These are phyloP conservation scores for Hypoxylon fuscum DNA, from an alignment of 495 filamentous ascomycete genomes.

Conservation along the genomic window DNA sequence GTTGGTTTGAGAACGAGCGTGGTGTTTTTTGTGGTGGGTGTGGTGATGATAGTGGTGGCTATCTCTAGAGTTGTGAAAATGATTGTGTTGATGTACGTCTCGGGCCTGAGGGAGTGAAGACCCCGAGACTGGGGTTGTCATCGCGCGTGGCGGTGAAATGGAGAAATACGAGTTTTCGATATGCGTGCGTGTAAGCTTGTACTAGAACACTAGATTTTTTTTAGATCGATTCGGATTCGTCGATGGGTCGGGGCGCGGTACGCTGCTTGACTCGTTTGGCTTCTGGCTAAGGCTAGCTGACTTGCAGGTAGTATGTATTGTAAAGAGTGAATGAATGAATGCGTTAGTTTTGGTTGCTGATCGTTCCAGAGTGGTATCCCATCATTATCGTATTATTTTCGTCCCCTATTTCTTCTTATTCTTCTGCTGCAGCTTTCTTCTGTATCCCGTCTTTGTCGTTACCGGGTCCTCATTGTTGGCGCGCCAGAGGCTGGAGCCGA, in stretches of 20 bases:
- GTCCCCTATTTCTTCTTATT: slow-evolving; percentile 24
- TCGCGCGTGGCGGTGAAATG: slow-evolving; percentile 53
- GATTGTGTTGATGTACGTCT: slow-evolving; percentile 48
- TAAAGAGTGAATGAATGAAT: slow-evolving; percentile 25
- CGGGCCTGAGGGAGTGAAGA: slow-evolving; percentile 65
- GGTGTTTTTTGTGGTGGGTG: slow-evolving; percentile 39
- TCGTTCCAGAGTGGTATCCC: slow-evolving; percentile 37
- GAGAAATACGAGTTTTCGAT: slow-evolving; percentile 47
- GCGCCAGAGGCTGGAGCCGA: slow-evolving; percentile 38
- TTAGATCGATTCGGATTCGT: slow-evolving; percentile 33
- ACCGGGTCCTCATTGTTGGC: slow-evolving; percentile 47
- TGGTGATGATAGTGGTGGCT: slow-evolving; percentile 45
- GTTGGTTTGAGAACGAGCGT: slow-evolving; percentile 48
- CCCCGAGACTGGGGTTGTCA: slow-evolving; percentile 60
- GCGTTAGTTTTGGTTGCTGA: slow-evolving; percentile 33
- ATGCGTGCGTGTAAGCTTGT: slow-evolving; percentile 40
- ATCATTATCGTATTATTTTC: slow-evolving; percentile 44
- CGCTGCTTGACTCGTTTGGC: slow-evolving; percentile 24
- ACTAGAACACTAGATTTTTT: slow-evolving; percentile 41
- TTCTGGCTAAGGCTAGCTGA: slow-evolving; percentile 11
- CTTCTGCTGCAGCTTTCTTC: slow-evolving; percentile 6
- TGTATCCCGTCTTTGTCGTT: slow-evolving; percentile 28
- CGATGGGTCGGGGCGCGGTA: slow-evolving; percentile 28
- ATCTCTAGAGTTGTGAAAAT: slow-evolving; percentile 42
- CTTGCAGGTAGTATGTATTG: slow-evolving; percentile 16